Evolutionary conservation across 768 basidiomycete genomes (phyloP).

Genomic region (Galerina marginata): DNA sequence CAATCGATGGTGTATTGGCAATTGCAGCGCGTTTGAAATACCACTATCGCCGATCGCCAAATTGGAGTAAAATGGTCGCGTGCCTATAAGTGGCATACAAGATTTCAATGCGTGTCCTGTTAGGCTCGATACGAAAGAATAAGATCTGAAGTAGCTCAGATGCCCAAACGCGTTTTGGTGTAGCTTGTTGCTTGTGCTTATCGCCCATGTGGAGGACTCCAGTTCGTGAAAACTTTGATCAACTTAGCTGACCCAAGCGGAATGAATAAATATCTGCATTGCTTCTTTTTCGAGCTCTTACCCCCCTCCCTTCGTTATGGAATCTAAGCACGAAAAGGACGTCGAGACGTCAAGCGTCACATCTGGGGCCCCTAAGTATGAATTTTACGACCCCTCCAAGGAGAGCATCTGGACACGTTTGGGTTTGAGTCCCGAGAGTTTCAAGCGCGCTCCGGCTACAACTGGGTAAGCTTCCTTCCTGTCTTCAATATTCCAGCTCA

Average conservation of each 20-base stretch:
- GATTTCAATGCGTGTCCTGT: too few species aligned
- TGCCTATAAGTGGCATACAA: too few species aligned
- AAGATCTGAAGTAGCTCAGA: too few species aligned
- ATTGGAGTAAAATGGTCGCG: too few species aligned
- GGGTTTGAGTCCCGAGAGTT: constrained; percentile 47
- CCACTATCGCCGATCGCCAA: too few species aligned
- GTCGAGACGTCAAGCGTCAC: constrained; percentile 36
- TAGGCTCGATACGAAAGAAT: too few species aligned
- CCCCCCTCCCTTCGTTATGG: constrained; percentile 27
- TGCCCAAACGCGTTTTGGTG: too few species aligned
- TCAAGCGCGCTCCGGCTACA: constrained; percentile 52
- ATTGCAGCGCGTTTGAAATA: too few species aligned
- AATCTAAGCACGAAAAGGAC: constrained; percentile 37
- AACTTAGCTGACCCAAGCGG: constrained; percentile 4
- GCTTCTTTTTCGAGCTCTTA: not conserved
- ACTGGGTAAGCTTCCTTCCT: constrained; percentile 41
- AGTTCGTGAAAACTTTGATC: constrained; percentile 1
- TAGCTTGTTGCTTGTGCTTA: not conserved
- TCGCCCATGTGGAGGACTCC: not conserved
- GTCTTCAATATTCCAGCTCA: not conserved
- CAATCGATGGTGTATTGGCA: too few species aligned
- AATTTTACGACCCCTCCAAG: constrained; percentile 54
- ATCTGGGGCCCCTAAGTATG: constrained; percentile 32
- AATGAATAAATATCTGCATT: constrained; percentile 22
- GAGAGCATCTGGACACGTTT: constrained; percentile 50